These are phyloP conservation scores for Magnusiomyces tetraspermus DNA, from an alignment of 1,139 yeast species.

Conservation along the genomic window DNA sequence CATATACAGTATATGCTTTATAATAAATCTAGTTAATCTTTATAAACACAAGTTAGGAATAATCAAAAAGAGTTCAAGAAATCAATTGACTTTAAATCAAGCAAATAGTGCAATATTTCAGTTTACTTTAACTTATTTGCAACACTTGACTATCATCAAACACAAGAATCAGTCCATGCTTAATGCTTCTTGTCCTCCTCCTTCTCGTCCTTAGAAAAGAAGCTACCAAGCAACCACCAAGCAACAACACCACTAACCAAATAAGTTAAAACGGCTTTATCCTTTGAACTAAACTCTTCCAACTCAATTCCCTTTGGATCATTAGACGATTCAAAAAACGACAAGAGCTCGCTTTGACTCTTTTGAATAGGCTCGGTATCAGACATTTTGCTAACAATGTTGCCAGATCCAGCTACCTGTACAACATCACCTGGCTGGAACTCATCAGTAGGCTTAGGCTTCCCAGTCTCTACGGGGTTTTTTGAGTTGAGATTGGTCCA, in stretches of 20 bases:
- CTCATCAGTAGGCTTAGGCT: slow-evolving; percentile 16
- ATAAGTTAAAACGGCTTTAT: slow-evolving; percentile 26
- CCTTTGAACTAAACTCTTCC: slow-evolving; percentile 21
- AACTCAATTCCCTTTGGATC: slow-evolving; percentile 11
- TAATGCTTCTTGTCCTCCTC: not conserved
- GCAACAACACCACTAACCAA: slow-evolving; percentile 29
- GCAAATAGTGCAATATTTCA: too few relatives aligned
- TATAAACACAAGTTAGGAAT: too few relatives aligned
- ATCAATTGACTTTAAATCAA: too few relatives aligned
- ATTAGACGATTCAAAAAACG: slow-evolving; percentile 21
- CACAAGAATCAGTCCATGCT: too few relatives aligned
- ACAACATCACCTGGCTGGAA: slow-evolving; percentile 20
- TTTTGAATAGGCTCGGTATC: slow-evolving; percentile 12
- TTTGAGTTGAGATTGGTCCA: slow-evolving; percentile 8
- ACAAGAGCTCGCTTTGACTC: slow-evolving; percentile 7
- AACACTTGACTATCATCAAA: too few relatives aligned
- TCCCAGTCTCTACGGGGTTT: slow-evolving; percentile 10
- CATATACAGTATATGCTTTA: too few relatives aligned
- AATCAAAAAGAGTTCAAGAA: too few relatives aligned
- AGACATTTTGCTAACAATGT: slow-evolving; percentile 16
- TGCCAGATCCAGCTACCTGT: slow-evolving; percentile 18
- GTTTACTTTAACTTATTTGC: too few relatives aligned
- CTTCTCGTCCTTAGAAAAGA: too few relatives aligned
- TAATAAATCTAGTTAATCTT: too few relatives aligned
- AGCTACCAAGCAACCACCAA: slow-evolving; percentile 30